Conservation (phyloP, 768 basidiomycete species). For the Rhizopogon salebrosus region DNA sequence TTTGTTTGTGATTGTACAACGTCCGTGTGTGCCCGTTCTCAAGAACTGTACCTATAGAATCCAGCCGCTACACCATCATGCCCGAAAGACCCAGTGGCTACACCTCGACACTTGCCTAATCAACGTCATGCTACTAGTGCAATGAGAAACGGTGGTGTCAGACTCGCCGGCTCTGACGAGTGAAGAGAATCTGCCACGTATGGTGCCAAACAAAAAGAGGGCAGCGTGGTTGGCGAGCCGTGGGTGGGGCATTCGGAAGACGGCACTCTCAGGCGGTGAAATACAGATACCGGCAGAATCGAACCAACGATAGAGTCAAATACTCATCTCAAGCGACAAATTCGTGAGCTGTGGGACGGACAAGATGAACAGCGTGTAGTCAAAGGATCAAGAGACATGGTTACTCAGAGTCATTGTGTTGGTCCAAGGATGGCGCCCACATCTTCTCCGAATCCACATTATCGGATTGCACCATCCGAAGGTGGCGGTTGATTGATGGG, state of each 20-base stretch:
- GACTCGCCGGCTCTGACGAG: too few species aligned
- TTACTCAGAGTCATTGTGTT: neutral
- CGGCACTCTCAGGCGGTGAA: constrained; percentile 9
- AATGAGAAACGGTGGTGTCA: too few species aligned
- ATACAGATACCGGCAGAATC: neutral
- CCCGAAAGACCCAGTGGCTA: too few species aligned
- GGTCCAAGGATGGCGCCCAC: neutral
- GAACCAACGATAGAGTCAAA: neutral
- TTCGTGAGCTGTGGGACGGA: too few species aligned
- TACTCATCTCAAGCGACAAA: neutral
- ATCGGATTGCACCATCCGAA: neutral
- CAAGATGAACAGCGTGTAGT: too few species aligned
- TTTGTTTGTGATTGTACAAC: too few species aligned
- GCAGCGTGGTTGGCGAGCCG: neutral
- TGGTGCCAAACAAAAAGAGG: neutral
- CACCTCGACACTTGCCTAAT: too few species aligned
- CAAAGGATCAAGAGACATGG: neutral
- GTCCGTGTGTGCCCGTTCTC: too few species aligned
- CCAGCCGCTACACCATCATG: too few species aligned
- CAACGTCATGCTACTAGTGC: too few species aligned
- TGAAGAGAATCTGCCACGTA: neutral
- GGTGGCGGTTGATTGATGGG: neutral
- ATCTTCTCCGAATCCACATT: neutral
- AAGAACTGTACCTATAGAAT: too few species aligned
- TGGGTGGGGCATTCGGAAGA: neutral